Conservation (phyloP, 768 basidiomycete genomes). For the Phaeotremella fagi region DNA sequence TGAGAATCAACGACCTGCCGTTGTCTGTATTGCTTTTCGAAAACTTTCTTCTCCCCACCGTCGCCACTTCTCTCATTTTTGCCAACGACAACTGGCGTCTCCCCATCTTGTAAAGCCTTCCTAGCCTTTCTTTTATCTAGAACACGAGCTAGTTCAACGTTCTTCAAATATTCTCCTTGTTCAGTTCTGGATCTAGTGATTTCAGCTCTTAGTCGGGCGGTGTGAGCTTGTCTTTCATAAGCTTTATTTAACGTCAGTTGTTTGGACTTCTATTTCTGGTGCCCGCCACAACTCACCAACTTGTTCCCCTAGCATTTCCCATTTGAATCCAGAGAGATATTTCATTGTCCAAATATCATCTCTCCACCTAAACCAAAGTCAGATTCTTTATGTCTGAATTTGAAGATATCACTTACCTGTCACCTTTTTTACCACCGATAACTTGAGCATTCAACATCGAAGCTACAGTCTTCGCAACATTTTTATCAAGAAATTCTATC, state of each 20-base stretch:
- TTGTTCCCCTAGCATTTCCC: conserved; percentile 98
- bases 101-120: conserved; percentile 21
- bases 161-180: conserved; percentile 85
- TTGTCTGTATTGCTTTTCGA: conserved; percentile 24
- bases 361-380: conserved; percentile 62
- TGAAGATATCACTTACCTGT: conserved; percentile 22
- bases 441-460: conserved; percentile 94
- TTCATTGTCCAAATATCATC: conserved; percentile 99
- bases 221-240: conserved; percentile 83
- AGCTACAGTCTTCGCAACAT: conserved; percentile 79
- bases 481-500: conserved; percentile 97
- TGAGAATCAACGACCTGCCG: conserved; percentile 23
- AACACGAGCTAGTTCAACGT: conserved; percentile 86
- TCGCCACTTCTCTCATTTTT: not conserved
- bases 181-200: conserved; percentile 80
- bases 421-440: conserved; percentile 60
- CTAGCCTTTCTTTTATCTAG: conserved; percentile 47
- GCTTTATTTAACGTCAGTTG: conserved; percentile 54
- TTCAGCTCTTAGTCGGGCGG: conserved; percentile 84
- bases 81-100: not conserved
- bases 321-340: conserved; percentile 94
- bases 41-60: not conserved
- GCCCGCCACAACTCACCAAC: conserved; percentile 64
- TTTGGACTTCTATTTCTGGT: not conserved
- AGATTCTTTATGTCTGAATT: not conserved